Percentiles rank a stretch among this genome's conserved stretches.
phyloP scores from a whole-genome alignment of 306 rosid genomes.

The Cucumis melo region DNA sequence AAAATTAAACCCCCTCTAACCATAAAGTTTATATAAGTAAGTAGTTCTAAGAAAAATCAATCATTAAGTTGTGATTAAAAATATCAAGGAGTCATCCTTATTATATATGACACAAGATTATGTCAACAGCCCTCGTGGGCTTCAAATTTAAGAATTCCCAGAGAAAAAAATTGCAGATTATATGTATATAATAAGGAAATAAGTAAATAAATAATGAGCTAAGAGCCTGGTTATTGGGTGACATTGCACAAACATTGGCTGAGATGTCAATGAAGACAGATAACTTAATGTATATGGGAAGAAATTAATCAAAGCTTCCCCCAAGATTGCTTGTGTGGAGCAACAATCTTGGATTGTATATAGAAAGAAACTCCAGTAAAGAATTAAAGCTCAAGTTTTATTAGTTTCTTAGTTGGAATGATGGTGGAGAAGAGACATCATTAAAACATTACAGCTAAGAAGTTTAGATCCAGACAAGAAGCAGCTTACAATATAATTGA shows the following conservation, averaged over 20 bases:
- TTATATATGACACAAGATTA: background rate
- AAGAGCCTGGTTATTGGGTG: background rate
- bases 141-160: background rate
- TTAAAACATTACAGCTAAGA: constrained; percentile 8
- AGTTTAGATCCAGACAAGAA: constrained; percentile 17
- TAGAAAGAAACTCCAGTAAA: background rate
- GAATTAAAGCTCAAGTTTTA: background rate
- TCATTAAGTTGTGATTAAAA: background rate
- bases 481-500: background rate
- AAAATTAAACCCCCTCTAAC: background rate
- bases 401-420: background rate
- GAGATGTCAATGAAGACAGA: background rate
- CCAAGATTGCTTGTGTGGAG: background rate
- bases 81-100: background rate
- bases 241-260: background rate
- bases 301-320: background rate
- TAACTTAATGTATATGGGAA: background rate
- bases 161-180: background rate
- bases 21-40: background rate
- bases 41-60: background rate
- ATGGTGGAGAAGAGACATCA: background rate
- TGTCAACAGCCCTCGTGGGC: background rate
- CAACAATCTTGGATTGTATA: background rate
- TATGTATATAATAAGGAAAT: background rate
- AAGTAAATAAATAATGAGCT: background rate